Conservation (phyloP, 2,329 filamentous ascomycete species). For the Sordariomycetes sp. region DNA sequence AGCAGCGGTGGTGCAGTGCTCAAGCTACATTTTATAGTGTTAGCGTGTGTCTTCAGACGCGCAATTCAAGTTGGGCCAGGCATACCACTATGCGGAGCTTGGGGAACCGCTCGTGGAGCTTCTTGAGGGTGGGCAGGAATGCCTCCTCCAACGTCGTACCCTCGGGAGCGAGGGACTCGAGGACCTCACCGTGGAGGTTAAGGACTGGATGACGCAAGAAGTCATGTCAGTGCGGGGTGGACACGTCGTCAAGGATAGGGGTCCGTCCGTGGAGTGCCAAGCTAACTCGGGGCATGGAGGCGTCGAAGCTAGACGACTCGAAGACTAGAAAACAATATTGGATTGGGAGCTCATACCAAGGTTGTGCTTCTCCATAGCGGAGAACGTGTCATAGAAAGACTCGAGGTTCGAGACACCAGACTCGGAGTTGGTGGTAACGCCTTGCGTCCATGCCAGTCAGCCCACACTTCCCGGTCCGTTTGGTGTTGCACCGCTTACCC, state of each 20-base stretch:
- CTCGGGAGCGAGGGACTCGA: slow-evolving; percentile 26
- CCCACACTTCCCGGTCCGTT: slow-evolving; percentile 7
- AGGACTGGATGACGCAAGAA: slow-evolving; percentile 37
- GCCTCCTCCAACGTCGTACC: slow-evolving; percentile 28
- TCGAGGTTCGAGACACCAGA: slow-evolving; percentile 59
- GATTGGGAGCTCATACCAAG: too few species aligned
- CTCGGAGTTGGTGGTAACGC: slow-evolving; percentile 52
- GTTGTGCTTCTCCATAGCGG: slow-evolving; percentile 75
- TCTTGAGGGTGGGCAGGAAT: slow-evolving; percentile 69
- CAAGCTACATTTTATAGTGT: slow-evolving; percentile 24
- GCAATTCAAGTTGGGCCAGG: background rate
- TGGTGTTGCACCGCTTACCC: slow-evolving; percentile 12
- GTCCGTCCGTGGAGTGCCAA: too few species aligned
- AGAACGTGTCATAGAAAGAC: slow-evolving; percentile 65
- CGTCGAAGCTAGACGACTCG: too few species aligned
- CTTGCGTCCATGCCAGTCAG: slow-evolving; percentile 18
- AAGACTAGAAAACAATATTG: too few species aligned
- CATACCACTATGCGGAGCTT: slow-evolving; percentile 43
- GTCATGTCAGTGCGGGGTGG: background rate
- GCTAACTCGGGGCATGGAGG: too few species aligned
- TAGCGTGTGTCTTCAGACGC: background rate
- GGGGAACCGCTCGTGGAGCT: slow-evolving; percentile 65
- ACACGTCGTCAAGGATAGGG: background rate
- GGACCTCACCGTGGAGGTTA: slow-evolving; percentile 89
- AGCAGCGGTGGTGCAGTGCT: slow-evolving; percentile 80